Base-by-base conservation (phyloP, 257 asterid species). In the Primulina eburnea region DNA sequence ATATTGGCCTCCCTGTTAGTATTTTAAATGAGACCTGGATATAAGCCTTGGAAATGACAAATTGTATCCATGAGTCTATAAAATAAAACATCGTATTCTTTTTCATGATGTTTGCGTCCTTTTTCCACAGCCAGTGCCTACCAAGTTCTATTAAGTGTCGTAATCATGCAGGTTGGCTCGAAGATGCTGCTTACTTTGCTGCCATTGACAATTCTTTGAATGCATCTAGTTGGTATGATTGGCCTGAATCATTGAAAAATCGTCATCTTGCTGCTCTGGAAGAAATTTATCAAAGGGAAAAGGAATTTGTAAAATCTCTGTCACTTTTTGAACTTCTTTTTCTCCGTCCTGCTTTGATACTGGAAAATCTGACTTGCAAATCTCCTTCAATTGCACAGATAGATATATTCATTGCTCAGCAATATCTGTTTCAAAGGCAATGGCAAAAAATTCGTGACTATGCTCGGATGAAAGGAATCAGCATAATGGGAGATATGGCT, bases 401-500 rank as follows among this genome's bases (percentile, higher is more conserved):
- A 73, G 96, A 94, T 73, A 74, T 78, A 68, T 94, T 94, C 87
- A 82, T 91, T 28, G 96, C 99, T 69, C 90, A 94, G 62, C 99
- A 94, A 63, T 94, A 90, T 80, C 78, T 94, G 80, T 94, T 94
- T 82, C 97, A 94, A 84, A 86, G 92, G 76, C 99, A 94, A 80
- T 94, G 99, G 99, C 81, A 89, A 76, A 91, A 94, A 71, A 82
- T 94, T 67, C 97, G 81, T 47, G 80, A 85, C 66, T 94, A 94
- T 85, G 97, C 99, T 60, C 86, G 57, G 71, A 62, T 24, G 64
- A 91, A 88, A 75, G 97, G 97, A 63, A 85, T 94, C 60, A 85
- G 95, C 78, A 91, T 91, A 68, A 94, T 94, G 99, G 99, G 99
- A 78, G 99, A 94, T 82, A 94, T 94, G 99, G 97, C 99, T 30